Base-by-base conservation (phyloP, 1,284 basidiomycete species). In the Quambalaria eucalypti region DNA sequence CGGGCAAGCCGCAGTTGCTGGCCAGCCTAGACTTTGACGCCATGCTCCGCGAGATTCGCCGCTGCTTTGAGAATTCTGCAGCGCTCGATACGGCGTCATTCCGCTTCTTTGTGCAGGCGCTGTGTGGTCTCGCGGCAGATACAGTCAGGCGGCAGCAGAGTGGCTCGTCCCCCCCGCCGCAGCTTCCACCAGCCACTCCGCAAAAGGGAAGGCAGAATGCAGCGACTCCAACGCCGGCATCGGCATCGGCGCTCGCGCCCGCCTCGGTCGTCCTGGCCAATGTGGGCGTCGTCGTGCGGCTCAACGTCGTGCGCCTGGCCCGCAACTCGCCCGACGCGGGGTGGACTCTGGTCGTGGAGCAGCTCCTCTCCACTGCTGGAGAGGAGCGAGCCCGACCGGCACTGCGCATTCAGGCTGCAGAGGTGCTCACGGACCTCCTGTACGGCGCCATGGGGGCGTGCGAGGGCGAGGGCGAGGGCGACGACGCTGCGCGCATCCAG, bases 231-330 rank as follows among this genome's bases (percentile, higher is more conserved):
- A 33, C 31, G 31, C 31, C 31, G 16, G 9, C 16, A 8, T 16
- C 9, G 9, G 31, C 8, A 8, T 8, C 14, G 44, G 31, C 16
- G 9, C 31, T 33, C 9, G 8, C 31, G 31, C 4, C 78, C 80
- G n/a, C 77, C 77, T 28, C 80, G 79, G 33, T 66, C 78, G 36
- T 52, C 2, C 84, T 97, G 47, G 83, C 82, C 57, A 90, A 88
- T 72, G 78, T 97, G 10, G 87, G 88, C 23, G 81, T 83, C 0
- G 86, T 96, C 1, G 81, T 86, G 0, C 80, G 84, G 52, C 80
- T 89, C 52, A 97, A 97, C 70, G 84, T 92, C 14, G 82, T 86
- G 64, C 84, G 93, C 4, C 81, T 98, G 26, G 86, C 92, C 39
- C 85, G 85, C 59, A 80, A 84, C 3, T 82, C 86, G 7, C 84